Evolutionary conservation across 345 rosid species (phyloP), one percentile per base, ranked within the genome.

Genomic region (Eutrema heterophyllum): DNA sequence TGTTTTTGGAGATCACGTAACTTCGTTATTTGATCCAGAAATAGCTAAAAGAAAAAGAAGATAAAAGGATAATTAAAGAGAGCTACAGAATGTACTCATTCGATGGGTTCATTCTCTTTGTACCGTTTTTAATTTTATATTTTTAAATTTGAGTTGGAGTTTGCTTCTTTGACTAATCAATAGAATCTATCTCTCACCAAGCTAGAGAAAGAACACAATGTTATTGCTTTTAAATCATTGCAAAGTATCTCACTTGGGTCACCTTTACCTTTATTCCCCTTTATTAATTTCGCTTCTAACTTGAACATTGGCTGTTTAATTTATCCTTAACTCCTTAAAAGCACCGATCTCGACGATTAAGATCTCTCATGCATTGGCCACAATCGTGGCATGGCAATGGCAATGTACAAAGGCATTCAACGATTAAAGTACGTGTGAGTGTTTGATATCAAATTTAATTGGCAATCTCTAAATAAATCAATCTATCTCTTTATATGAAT

Each of bases 151-250:
- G 33, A 67, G 71, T 69, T 52, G 48, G 75, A 63, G 71, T 46
- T 76, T 70, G 67, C 76, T 76, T 70, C 54, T 64, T 70, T 70
- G 76, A 70, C 71, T 64, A 48, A 70, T 40, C 53, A 46, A 54
- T 15, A 46, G 36, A 48, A 56, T 79, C 52, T 71, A 63, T 80
- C 76, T 68, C 68, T 58, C 30, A 41, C 54, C 65, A 71, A 68
- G 66, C 82, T 60, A 81, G 78, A 70, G 76, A 78, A 79, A 70
- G 40, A 65, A 72, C 64, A 74, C 63, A 52, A 48, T 54, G 72
- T 76, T 8, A 83, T 80, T 86, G 86, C 84, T 56, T 84, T 86
- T 77, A 86, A 52, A 88, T 88, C 86, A 86, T 86, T 85, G 81
- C 92, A 41, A 62, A 79, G 86, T 74, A 78, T 83, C 86, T 80